Percentiles rank a stretch among this genome's conserved stretches.
Evolutionary conservation across 2,329 filamentous ascomycete genomes (phyloP).

Genomic region (Ophiostoma novo-ulmi): DNA sequence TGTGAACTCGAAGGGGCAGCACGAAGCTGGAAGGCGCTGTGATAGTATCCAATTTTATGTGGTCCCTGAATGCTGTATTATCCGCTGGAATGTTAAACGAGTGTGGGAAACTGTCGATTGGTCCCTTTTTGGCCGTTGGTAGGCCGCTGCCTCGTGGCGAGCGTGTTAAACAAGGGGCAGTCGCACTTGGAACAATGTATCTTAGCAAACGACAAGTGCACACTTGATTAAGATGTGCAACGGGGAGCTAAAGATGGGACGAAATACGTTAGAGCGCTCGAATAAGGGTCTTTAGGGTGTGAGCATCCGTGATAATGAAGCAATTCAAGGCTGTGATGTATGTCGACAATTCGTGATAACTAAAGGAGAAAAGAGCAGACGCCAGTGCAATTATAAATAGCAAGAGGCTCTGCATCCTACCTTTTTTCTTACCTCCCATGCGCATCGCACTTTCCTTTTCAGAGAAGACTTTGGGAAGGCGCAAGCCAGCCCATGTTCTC

Average conservation of each 20-base stretch:
- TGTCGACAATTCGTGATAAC: not conserved
- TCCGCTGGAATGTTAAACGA: not conserved
- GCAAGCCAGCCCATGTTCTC: not conserved
- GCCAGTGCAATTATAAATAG: not conserved
- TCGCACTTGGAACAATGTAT: too few relatives aligned
- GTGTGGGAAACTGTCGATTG: not conserved
- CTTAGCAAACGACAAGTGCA: not conserved
- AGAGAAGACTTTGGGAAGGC: not conserved
- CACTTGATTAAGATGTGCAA: not conserved
- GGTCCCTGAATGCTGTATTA: not conserved
- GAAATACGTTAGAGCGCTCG: not conserved
- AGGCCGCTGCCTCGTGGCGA: not conserved
- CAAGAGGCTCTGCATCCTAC: not conserved
- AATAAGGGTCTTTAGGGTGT: not conserved
- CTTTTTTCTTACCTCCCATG: not conserved
- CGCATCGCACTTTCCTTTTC: slow-evolving; percentile 1
- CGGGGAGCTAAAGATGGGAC: not conserved
- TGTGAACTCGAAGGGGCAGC: not conserved
- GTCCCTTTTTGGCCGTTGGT: not conserved
- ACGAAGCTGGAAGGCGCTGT: not conserved
- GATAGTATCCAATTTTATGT: not conserved
- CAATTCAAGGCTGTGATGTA: not conserved
- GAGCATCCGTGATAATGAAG: not conserved
- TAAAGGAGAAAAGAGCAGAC: not conserved
- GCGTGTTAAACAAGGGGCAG: not conserved